These are phyloP conservation scores for Aspergillus caelatus DNA, from an alignment of 2,329 filamentous ascomycete species.

Conservation along the genomic window DNA sequence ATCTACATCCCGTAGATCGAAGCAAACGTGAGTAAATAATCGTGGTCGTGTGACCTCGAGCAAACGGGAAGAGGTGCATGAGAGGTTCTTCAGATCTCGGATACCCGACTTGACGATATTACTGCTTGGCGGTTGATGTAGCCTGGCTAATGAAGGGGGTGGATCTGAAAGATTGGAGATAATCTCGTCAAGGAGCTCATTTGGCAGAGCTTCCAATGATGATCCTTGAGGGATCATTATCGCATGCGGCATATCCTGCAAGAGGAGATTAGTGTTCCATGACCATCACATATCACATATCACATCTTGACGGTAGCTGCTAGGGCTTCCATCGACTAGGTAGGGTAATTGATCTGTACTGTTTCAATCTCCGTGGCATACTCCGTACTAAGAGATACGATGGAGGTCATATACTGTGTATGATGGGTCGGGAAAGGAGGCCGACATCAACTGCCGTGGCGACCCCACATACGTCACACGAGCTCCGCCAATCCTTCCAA, in stretches of 20 bases:
- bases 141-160: slow-evolving; percentile 52
- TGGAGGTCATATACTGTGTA: background rate
- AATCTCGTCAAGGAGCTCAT: slow-evolving; percentile 63
- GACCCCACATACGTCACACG: slow-evolving; percentile 10
- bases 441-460: slow-evolving; percentile 23
- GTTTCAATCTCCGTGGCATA: background rate
- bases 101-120: slow-evolving; percentile 43
- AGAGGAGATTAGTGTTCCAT: slow-evolving; percentile 4
- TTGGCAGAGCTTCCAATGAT: slow-evolving; percentile 53
- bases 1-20: slow-evolving; percentile 38
- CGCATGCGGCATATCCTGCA: slow-evolving; percentile 8
- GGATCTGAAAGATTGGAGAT: slow-evolving; percentile 57
- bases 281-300: slow-evolving; percentile 13
- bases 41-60: slow-evolving; percentile 54
- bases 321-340: background rate
- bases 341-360: background rate
- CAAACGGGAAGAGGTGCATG: slow-evolving; percentile 58
- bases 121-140: slow-evolving; percentile 55
- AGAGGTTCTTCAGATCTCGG: slow-evolving; percentile 58
- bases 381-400: background rate
- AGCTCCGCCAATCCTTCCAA: background rate
- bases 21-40: slow-evolving; percentile 60
- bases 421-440: background rate
- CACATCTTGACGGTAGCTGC: slow-evolving; percentile 16
- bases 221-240: slow-evolving; percentile 23